Evolutionary conservation across 1,139 yeast species (phyloP), one percentile per base, ranked within the genome.

Genomic region (Suhomyces choctaworum): DNA sequence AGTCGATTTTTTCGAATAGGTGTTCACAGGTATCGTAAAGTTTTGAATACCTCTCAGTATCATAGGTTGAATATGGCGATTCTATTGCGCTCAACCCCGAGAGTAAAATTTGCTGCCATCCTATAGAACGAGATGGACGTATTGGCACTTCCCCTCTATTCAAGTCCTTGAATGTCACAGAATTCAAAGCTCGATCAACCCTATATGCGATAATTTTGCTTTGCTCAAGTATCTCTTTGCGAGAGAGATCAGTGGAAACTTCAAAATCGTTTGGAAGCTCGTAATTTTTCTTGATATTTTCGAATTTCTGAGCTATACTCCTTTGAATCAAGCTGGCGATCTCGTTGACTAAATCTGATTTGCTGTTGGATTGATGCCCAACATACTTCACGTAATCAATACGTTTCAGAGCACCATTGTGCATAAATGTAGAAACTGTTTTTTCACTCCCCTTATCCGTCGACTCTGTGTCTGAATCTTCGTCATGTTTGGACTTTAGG

Each of bases 301-400:
- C 22, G 26, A 40, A 27, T 14, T 34, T 36, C 1, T 43, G 30
- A 13, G 48, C 46, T 0, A 76, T 54, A 21, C 55, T 62, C 4
- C 57, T 43, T 34, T 67, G 67, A 17, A 71, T 52, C 2, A 64
- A 25, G 1, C 76, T 59, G 22, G 64, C 63, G 19, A 78, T 41
- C 41, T 70, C 75, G 25, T 64, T 50, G 15, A 59, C 47, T n/a
- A 75, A 41, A n/a, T 55, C 56, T 4, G 57, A 54, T 21, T 51
- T 53, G 13, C 72, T 59, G 41, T 66, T 65, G 3, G 60, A 46
- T 7, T 31, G 32, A 3, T 34, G 33, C 31, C 50, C 54, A 5
- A 21, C 32, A 32, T 29, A 37, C 10, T 33, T 28, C 22, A 34
- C 32, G 7, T 11, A 12, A 16, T 15, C 15, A 16, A 26, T 30